phyloP scores from a whole-genome alignment of 2,329 filamentous ascomycete genomes.

The Metarhizium guizhouense region DNA sequence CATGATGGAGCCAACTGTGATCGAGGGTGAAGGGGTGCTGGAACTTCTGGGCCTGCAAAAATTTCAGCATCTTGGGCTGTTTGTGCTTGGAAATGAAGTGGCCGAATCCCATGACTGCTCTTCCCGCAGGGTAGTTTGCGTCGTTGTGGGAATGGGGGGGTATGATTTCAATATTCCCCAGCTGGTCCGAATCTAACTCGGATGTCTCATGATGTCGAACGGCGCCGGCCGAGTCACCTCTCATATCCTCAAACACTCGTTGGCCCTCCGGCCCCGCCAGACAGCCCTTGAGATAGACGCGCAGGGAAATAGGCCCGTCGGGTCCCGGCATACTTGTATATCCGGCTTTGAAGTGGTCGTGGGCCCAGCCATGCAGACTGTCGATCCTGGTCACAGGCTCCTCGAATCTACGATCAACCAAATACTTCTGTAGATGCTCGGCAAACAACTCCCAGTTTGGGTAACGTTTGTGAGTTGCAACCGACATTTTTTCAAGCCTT shows the following conservation, averaged over 20 bases:
- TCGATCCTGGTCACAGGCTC: not conserved
- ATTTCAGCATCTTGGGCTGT: too few species aligned
- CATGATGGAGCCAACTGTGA: too few species aligned
- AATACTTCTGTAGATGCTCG: not conserved
- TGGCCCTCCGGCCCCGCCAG: too few species aligned
- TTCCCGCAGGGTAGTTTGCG: too few species aligned
- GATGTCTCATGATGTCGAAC: not conserved
- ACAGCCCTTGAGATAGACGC: not conserved
- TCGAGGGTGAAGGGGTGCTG: too few species aligned
- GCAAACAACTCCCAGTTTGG: not conserved
- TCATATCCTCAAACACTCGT: not conserved
- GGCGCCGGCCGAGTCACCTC: not conserved
- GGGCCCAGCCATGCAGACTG: slow-evolving; percentile 14
- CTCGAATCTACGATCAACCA: not conserved
- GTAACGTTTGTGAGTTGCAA: not conserved
- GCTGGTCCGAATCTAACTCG: too few species aligned
- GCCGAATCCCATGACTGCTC: too few species aligned
- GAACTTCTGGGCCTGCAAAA: too few species aligned
- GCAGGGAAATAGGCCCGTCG: not conserved
- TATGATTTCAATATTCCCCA: too few species aligned
- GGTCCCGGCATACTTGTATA: not conserved
- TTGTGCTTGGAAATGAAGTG: too few species aligned
- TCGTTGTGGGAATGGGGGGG: too few species aligned
- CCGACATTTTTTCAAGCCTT: slow-evolving; percentile 17
- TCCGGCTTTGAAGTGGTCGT: not conserved